Evolutionary conservation across 257 asterid genomes (phyloP), one percentile per base, ranked within the genome.

Genomic region (Nicotiana obtusifolia): DNA sequence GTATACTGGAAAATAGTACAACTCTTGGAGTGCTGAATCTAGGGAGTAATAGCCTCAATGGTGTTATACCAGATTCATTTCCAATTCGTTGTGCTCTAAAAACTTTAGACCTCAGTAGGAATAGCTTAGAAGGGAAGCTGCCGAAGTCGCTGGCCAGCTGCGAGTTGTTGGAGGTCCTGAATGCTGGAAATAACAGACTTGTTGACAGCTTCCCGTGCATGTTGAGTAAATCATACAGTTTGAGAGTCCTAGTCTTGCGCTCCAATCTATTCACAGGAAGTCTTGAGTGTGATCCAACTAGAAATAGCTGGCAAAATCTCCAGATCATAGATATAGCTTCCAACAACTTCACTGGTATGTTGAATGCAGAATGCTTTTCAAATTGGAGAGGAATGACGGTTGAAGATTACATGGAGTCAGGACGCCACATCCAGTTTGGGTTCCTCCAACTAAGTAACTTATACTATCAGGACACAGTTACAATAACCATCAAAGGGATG

Each of bases 381-480:
- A 78, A 24, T 28, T 88, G 84, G 85, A 76, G 1, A 59, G 90
- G 88, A 54, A 76, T 90, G 87, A 77, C 57, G 75, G 81, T 5
- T 73, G 77, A 61, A 0, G 76, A 77, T 56, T 77, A 71, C 22
- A 5, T 13, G 26, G 81, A 65, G 31, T 22, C 76, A 22, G 68
- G 54, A 20, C 75, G 22, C 49, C 84, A 84, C 80, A 76, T 90
- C 77, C 61, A 28, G 5, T 82, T 68, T 62, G 77, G 17, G 2
- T 65, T 85, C 73, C 59, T 86, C 41, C 7, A 26, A 7, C 60
- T 89, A 54, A 81, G 24, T 57, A 22, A 69, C 5, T 77, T 77
- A 0, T 88, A 90, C 86, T 94, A 93, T 77, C 89, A 88, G 88
- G 90, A 91, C 56, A 80, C 88, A 0, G 93, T 94, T 53, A 87